These are phyloP conservation scores for Leishmania lainsoni DNA, from an alignment of 208 protist species.

Conservation along the genomic window DNA sequence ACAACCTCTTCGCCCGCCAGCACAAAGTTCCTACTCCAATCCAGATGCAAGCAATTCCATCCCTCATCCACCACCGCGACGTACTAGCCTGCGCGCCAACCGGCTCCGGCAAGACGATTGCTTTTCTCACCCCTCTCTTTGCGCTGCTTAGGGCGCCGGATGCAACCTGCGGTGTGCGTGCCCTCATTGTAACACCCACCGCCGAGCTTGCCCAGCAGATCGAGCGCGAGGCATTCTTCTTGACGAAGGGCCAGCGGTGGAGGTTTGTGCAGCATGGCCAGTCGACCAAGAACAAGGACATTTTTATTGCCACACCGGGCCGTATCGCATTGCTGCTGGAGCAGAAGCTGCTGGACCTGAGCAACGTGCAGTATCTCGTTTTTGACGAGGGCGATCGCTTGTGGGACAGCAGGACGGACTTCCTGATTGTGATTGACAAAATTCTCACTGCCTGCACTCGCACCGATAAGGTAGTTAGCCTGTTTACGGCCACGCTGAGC, in stretches of 20 bases:
- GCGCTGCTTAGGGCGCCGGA: slow-evolving; percentile 83
- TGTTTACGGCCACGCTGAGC: slow-evolving; percentile 96
- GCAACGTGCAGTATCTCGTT: slow-evolving; percentile 89
- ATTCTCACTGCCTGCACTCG: slow-evolving; percentile 87
- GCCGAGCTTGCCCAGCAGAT: slow-evolving; percentile 97
- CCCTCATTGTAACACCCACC: slow-evolving; percentile 96
- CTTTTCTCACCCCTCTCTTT: slow-evolving; percentile 95
- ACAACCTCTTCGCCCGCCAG: slow-evolving; percentile 82
- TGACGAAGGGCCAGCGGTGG: slow-evolving; percentile 88
- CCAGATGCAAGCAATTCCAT: slow-evolving; percentile 97
- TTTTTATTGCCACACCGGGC: slow-evolving; percentile 91
- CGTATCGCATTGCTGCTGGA: slow-evolving; percentile 80
- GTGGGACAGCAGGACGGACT: slow-evolving; percentile 91
- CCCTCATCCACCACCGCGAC: slow-evolving; percentile 88
- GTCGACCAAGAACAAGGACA: slow-evolving; percentile 91
- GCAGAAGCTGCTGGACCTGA: slow-evolving; percentile 78
- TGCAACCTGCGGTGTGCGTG: slow-evolving; percentile 77
- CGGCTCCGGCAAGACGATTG: slow-evolving; percentile 95
- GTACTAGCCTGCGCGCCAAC: slow-evolving; percentile 91
- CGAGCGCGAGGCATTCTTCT: slow-evolving; percentile 88
- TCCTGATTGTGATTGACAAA: slow-evolving; percentile 80
- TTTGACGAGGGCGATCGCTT: slow-evolving; percentile 98
- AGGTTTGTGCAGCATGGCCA: slow-evolving; percentile 89
- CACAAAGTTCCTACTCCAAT: slow-evolving; percentile 95
- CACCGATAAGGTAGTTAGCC: slow-evolving; percentile 71